Conservation (phyloP, 202 grass and related monocot genomes). For the Zoysia matrella region DNA sequence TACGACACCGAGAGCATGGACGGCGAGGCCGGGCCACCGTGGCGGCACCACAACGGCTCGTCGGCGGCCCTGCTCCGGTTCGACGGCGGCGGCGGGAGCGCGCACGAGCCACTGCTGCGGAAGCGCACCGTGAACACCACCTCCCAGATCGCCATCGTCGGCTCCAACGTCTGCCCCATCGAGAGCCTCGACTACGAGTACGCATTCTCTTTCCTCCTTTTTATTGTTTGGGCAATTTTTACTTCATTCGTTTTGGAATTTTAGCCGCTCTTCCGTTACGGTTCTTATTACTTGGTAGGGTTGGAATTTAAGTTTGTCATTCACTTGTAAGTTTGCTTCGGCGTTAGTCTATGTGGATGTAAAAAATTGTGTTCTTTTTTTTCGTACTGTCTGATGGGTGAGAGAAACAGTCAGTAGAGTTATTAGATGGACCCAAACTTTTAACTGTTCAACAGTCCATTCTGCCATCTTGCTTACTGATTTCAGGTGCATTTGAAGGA, state of each 20-base stretch:
- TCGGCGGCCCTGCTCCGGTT: constrained; percentile 43
- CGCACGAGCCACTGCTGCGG: constrained; percentile 63
- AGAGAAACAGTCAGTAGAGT: not conserved
- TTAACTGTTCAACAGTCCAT: not conserved
- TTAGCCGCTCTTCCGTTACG: not conserved
- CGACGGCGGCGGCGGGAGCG: constrained; percentile 39
- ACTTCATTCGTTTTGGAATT: not conserved
- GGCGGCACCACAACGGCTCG: constrained; percentile 18
- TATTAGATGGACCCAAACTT: not conserved
- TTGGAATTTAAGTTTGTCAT: not conserved
- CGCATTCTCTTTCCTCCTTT: not conserved
- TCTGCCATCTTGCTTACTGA: not conserved
- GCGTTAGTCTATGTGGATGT: not conserved
- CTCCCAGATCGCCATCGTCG: constrained; percentile 94
- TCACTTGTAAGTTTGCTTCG: not conserved
- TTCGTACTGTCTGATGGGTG: not conserved
- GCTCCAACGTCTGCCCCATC: constrained; percentile 82
- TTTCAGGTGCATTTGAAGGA: not conserved
- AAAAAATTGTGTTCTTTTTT: not conserved
- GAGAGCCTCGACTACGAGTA: constrained; percentile 99
- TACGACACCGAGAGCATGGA: constrained; percentile 63
- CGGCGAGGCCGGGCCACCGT: not conserved
- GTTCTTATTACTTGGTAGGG: not conserved
- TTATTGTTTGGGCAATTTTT: not conserved
- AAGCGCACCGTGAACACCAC: constrained; percentile 83